Percentiles rank a stretch among this genome's conserved stretches.
phyloP scores from a whole-genome alignment of 2,329 filamentous ascomycete species.

The Colletotrichum spinosum region DNA sequence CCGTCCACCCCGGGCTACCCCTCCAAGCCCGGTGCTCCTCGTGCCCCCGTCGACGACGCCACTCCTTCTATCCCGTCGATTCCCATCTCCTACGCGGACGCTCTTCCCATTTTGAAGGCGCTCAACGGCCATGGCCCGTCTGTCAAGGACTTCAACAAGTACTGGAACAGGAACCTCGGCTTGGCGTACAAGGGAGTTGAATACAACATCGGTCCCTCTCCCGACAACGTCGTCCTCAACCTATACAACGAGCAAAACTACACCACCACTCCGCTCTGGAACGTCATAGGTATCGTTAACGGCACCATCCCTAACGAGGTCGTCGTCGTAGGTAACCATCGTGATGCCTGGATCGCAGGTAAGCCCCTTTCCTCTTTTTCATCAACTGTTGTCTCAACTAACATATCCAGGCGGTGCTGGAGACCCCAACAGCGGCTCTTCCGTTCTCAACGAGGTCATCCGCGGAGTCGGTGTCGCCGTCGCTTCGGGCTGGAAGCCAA shows the following conservation, averaged over 20 bases:
- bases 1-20: conserved; percentile 93
- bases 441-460: conserved; percentile 82
- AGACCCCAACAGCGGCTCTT: conserved; percentile 86
- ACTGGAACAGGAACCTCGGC: conserved; percentile 78
- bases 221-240: conserved; percentile 77
- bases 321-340: conserved; percentile 90
- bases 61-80: conserved; percentile 91
- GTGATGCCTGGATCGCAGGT: conserved; percentile 84
- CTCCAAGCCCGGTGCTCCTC: conserved; percentile 87
- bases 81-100: conserved; percentile 90
- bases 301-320: conserved; percentile 88
- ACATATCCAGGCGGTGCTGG: conserved; percentile 73
- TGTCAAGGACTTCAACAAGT: conserved; percentile 77
- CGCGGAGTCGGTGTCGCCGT: conserved; percentile 79
- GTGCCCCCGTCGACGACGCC: conserved; percentile 74
- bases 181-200: conserved; percentile 83
- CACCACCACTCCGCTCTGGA: conserved; percentile 84
- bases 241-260: conserved; percentile 85
- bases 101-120: conserved; percentile 86
- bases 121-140: conserved; percentile 90
- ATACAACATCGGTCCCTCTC: conserved; percentile 88
- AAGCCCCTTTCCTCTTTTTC: neutral
- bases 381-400: neutral
- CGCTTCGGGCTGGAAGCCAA: conserved; percentile 67
- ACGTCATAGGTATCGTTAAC: conserved; percentile 93